phyloP scores from a whole-genome alignment of 108 stramenopile species.

The Fragilaria radians region DNA sequence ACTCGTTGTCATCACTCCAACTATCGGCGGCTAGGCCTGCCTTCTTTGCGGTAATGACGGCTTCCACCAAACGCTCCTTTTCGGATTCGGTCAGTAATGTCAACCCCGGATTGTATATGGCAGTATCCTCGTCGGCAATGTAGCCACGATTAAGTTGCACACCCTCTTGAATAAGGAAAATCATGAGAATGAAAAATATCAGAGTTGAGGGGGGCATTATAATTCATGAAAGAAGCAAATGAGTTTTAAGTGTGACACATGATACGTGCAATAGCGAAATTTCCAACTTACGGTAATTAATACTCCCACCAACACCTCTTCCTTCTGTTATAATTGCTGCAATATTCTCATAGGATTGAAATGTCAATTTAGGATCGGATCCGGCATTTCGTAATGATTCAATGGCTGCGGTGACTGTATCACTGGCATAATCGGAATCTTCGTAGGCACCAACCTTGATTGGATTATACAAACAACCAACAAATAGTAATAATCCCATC shows the following conservation, averaged over 20 bases:
- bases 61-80: conserved; percentile 62
- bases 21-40: conserved; percentile 24
- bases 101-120: conserved; percentile 82
- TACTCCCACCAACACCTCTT: conserved; percentile 69
- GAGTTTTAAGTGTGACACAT: no score
- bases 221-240: no score
- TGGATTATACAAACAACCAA: no score
- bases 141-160: conserved; percentile 63
- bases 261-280: no score
- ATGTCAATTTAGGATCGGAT: conserved; percentile 47
- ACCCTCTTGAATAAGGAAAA: conserved; percentile 31
- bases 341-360: conserved; percentile 54
- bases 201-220: no score
- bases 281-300: conserved; percentile 60
- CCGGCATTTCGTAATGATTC: conserved; percentile 27
- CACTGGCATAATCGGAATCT: conserved; percentile 55
- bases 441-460: no score
- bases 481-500: no score
- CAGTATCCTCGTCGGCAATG: conserved; percentile 77
- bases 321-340: conserved; percentile 81
- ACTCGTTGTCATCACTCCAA: conserved; percentile 67
- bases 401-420: conserved; percentile 52
- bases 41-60: conserved; percentile 47
- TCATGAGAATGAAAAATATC: not conserved
- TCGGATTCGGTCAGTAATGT: conserved; percentile 64